Evolutionary conservation across 495 filamentous ascomycete genomes (phyloP).

Genomic region (Xylaria grammica): DNA sequence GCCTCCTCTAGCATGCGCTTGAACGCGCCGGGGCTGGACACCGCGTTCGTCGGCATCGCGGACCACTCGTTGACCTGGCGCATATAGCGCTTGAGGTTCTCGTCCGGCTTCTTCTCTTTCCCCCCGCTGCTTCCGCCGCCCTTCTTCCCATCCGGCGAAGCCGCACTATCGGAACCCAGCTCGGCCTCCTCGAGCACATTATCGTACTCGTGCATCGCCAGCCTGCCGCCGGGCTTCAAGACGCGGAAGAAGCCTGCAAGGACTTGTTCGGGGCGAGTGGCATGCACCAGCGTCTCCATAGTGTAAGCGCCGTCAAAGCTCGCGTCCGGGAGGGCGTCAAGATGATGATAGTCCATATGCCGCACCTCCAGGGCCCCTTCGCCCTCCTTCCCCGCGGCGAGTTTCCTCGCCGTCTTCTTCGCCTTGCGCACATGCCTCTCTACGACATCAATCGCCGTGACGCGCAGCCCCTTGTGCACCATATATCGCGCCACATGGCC

Average conservation of each 20-base stretch:
- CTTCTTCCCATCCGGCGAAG: not conserved
- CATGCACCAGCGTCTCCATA: constrained; percentile 23
- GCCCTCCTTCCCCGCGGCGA: not conserved
- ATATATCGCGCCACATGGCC: constrained; percentile 16
- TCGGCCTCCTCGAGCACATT: constrained; percentile 5
- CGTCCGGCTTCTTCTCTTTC: not conserved
- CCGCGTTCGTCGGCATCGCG: constrained; percentile 20
- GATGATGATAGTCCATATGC: constrained; percentile 21
- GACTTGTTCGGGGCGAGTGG: constrained; percentile 10
- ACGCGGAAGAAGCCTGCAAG: constrained; percentile 11
- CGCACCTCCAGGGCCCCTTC: not conserved
- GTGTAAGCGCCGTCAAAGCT: constrained; percentile 18
- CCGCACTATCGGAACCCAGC: not conserved
- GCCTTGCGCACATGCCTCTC: constrained; percentile 14
- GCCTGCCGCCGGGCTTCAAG: constrained; percentile 12
- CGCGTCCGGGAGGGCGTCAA: constrained; percentile 2
- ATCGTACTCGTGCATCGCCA: constrained; percentile 19
- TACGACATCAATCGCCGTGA: constrained; percentile 15
- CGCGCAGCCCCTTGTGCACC: constrained; percentile 11
- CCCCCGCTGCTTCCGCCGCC: not conserved
- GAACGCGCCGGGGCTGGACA: constrained; percentile 22
- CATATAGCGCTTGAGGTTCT: constrained; percentile 5
- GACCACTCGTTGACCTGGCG: constrained; percentile 11
- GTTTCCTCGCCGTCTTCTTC: constrained; percentile 1
- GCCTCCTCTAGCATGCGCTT: constrained; percentile 29